These are phyloP conservation scores for Fraxinus latifolia DNA, from an alignment of 305 asterid species.

Conservation along the genomic window DNA sequence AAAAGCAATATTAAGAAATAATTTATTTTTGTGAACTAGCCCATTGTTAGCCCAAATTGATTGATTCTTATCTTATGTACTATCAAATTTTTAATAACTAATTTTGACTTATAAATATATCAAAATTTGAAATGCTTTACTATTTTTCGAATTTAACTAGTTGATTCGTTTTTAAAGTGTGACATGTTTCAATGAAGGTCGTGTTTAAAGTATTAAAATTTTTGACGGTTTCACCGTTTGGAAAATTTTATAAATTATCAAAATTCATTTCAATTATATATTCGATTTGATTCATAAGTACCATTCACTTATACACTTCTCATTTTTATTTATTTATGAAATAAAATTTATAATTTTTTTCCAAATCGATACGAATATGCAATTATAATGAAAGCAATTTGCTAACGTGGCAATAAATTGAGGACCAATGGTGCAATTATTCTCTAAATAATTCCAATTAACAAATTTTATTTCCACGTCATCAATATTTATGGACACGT, in stretches of 20 bases:
- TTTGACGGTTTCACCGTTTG: not conserved
- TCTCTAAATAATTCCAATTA: not conserved
- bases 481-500: constrained; percentile 24
- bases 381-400: not conserved
- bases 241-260: not conserved
- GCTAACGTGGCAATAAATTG: not conserved
- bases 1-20: no score
- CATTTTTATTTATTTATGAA: not conserved
- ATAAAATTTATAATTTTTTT: not conserved
- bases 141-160: not conserved
- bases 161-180: not conserved
- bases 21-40: no score
- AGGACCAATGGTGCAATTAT: not conserved
- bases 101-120: not conserved
- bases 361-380: not conserved
- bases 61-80: not conserved
- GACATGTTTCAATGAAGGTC: not conserved
- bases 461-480: constrained; percentile 1
- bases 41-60: not conserved
- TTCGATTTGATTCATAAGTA: not conserved
- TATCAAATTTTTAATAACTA: not conserved
- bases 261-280: not conserved
- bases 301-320: not conserved
- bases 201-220: not conserved
- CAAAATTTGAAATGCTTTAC: not conserved